Evolutionary conservation across 192 early-diverging fungal genomes (phyloP).

Genomic region (Coemansia sp.): DNA sequence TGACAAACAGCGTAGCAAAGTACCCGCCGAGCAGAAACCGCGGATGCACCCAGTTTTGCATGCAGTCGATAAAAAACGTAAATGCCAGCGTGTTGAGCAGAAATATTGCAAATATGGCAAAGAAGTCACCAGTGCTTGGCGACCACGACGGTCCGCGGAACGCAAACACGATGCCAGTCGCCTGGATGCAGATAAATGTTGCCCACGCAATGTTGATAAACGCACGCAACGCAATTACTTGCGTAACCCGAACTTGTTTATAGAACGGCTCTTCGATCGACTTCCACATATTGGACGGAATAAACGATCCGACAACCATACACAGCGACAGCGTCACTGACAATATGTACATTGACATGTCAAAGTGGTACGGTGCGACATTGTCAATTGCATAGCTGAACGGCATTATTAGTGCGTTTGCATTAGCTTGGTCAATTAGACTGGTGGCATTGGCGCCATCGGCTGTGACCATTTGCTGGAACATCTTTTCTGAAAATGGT

Average conservation of each 20-base stretch:
- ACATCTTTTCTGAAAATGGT: constrained; percentile 26
- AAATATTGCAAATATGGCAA: constrained; percentile 40
- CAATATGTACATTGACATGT: constrained; percentile 48
- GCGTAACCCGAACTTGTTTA: constrained; percentile 31
- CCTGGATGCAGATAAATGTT: constrained; percentile 29
- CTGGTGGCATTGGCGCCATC: constrained; percentile 8
- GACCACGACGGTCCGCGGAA: constrained; percentile 46
- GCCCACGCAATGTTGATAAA: constrained; percentile 40
- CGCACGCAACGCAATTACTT: constrained; percentile 31
- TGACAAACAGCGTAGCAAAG: constrained; percentile 43
- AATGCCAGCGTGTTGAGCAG: constrained; percentile 41
- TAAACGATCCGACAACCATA: constrained; percentile 48
- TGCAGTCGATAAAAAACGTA: constrained; percentile 50
- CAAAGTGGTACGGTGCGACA: constrained; percentile 49
- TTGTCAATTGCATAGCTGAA: constrained; percentile 43
- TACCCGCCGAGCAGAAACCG: constrained; percentile 41
- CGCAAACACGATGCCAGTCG: constrained; percentile 34
- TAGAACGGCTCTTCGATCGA: constrained; percentile 50
- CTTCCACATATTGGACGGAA: constrained; percentile 57
- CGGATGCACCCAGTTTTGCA: constrained; percentile 53
- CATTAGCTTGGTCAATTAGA: constrained; percentile 27
- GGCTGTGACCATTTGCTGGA: constrained; percentile 5
- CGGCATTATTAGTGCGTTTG: constrained; percentile 35
- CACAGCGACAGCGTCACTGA: constrained; percentile 46
- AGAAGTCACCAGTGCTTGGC: constrained; percentile 36